phyloP scores from a whole-genome alignment of 768 basidiomycete genomes.

The Rhizopogon vesiculosus region DNA sequence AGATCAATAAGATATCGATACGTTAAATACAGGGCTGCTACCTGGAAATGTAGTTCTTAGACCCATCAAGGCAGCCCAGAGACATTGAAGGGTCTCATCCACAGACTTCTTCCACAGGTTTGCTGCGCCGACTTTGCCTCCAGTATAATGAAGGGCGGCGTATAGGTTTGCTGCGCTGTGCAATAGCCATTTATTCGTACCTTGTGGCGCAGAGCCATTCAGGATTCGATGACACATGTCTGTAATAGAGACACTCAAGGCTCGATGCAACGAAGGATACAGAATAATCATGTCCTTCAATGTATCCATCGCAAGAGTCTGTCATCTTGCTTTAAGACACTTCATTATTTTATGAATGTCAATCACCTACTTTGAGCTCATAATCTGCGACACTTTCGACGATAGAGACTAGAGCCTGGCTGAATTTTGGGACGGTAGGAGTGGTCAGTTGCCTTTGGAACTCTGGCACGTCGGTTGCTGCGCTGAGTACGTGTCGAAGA shows the following conservation, averaged over 20 bases:
- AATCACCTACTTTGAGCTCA: constrained; percentile 47
- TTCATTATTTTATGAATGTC: background rate
- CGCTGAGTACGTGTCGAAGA: constrained; percentile 54
- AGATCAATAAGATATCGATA: background rate
- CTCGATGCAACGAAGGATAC: constrained; percentile 65
- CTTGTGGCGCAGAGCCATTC: constrained; percentile 44
- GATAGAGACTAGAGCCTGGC: constrained; percentile 49
- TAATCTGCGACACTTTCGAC: constrained; percentile 45
- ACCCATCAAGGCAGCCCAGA: constrained; percentile 55
- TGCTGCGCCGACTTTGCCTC: constrained; percentile 74
- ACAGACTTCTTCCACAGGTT: constrained; percentile 72
- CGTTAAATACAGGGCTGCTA: background rate
- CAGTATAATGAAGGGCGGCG: constrained; percentile 59
- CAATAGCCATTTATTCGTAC: constrained; percentile 35
- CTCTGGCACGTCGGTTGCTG: constrained; percentile 59
- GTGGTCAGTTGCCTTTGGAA: constrained; percentile 76
- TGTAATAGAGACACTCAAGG: constrained; percentile 48
- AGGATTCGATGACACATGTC: constrained; percentile 52
- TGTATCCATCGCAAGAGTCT: constrained; percentile 43
- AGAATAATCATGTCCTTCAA: constrained; percentile 52
- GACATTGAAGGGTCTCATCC: constrained; percentile 63
- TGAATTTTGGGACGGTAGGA: constrained; percentile 72
- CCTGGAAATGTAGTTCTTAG: constrained; percentile 57
- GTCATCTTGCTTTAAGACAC: constrained; percentile 5
- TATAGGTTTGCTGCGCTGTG: constrained; percentile 55